phyloP scores from a whole-genome alignment of 2,329 filamentous ascomycete genomes.

The Sphaerulina vaccinii region DNA sequence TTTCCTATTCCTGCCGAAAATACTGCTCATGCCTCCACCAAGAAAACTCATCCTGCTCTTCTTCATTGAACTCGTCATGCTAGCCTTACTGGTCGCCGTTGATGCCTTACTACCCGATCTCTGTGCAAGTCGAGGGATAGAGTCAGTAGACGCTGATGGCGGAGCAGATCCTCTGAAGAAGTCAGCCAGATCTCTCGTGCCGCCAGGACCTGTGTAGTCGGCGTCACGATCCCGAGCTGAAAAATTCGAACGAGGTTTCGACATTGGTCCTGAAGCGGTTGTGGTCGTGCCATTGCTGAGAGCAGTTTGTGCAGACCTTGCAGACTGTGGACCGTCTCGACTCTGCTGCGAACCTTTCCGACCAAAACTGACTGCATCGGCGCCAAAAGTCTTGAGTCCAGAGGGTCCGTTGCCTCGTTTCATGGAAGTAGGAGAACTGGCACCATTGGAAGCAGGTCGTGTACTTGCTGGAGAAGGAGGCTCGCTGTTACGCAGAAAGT shows the following conservation, averaged over 20 bases:
- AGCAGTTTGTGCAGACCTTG: background rate
- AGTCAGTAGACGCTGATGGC: background rate
- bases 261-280: constrained; percentile 20
- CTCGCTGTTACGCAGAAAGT: constrained; percentile 69
- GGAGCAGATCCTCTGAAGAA: constrained; percentile 22
- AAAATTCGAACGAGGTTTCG: constrained; percentile 16
- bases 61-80: constrained; percentile 7
- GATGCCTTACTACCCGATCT: constrained; percentile 5
- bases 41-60: constrained; percentile 10
- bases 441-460: constrained; percentile 6
- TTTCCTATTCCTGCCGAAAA: constrained; percentile 9
- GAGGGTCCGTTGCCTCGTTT: constrained; percentile 11
- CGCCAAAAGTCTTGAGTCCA: constrained; percentile 18
- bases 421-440: background rate
- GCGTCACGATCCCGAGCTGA: constrained; percentile 15
- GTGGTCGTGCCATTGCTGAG: constrained; percentile 17
- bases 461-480: constrained; percentile 50
- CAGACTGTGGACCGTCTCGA: constrained; percentile 13
- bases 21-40: constrained; percentile 6
- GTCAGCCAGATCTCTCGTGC: constrained; percentile 23
- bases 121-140: background rate
- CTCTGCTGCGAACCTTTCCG: constrained; percentile 17
- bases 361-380: constrained; percentile 21
- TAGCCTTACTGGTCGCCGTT: constrained; percentile 10
- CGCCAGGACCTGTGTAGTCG: constrained; percentile 9